phyloP scores from a whole-genome alignment of 176 grass and related monocot genomes.

The Avena eriantha region DNA sequence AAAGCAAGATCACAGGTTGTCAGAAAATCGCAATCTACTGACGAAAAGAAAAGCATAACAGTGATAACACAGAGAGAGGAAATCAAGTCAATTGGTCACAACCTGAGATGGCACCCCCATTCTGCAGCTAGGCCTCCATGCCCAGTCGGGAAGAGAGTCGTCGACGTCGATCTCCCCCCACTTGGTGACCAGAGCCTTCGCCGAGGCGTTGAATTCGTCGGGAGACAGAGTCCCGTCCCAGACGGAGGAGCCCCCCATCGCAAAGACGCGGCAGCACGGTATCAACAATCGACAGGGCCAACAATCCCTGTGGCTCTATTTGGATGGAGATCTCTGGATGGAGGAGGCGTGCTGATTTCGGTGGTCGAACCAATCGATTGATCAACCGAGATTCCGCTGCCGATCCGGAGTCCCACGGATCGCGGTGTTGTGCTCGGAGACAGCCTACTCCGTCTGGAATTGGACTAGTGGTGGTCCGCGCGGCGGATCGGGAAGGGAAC shows the following conservation, averaged over 20 bases:
- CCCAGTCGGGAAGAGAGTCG: slow-evolving; percentile 64
- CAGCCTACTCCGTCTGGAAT: neutral
- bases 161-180: slow-evolving; percentile 65
- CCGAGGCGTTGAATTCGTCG: slow-evolving; percentile 63
- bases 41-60: neutral
- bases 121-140: slow-evolving; percentile 60
- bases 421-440: neutral
- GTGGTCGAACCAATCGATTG: neutral
- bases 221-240: slow-evolving; percentile 60
- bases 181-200: slow-evolving; percentile 50
- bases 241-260: slow-evolving; percentile 49
- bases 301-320: neutral
- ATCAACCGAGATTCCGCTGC: neutral
- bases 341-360: neutral
- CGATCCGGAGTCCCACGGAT: neutral
- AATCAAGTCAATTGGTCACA: neutral
- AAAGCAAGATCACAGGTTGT: neutral
- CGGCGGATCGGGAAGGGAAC: neutral
- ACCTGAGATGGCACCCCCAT: slow-evolving; percentile 54
- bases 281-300: neutral
- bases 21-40: neutral
- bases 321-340: neutral
- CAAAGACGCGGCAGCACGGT: neutral
- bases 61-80: neutral
- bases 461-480: neutral